A percentile compares a stretch with the other conserved stretches of the same genome.
Evolutionary conservation across 257 asterid genomes (phyloP).

Genomic region (Solanum boliviense): DNA sequence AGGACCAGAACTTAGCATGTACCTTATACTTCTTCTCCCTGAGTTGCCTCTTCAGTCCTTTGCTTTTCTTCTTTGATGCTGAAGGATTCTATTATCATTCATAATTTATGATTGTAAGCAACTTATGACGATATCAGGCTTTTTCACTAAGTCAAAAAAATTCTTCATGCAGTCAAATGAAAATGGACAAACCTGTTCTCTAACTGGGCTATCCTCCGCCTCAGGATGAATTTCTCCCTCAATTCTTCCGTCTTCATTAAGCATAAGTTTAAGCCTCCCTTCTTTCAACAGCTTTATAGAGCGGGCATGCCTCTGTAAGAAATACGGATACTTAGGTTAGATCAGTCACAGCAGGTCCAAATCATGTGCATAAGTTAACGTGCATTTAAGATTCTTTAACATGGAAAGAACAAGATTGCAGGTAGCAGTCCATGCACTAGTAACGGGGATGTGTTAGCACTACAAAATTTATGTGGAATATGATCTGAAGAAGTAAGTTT

Average conservation of each 20-base stretch:
- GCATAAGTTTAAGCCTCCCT: slow-evolving; percentile 87
- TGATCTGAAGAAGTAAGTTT: background rate
- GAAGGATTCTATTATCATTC: slow-evolving; percentile 14
- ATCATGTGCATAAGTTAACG: background rate
- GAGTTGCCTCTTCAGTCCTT: slow-evolving; percentile 31
- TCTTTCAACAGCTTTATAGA: slow-evolving; percentile 66
- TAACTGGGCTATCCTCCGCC: slow-evolving; percentile 8
- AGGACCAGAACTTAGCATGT: background rate
- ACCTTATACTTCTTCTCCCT: slow-evolving; percentile 44
- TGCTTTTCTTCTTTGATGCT: slow-evolving; percentile 33
- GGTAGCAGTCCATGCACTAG: background rate
- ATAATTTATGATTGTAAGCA: background rate
- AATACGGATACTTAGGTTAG: slow-evolving; percentile 4
- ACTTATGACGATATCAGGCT: background rate
- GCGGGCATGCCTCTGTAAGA: slow-evolving; percentile 74
- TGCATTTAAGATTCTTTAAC: background rate
- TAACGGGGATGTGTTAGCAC: background rate
- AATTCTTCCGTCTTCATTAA: slow-evolving; percentile 38
- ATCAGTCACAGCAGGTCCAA: background rate
- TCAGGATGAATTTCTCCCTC: slow-evolving; percentile 43
- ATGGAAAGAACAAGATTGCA: background rate
- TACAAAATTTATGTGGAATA: background rate
- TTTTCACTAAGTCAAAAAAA: background rate
- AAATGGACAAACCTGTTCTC: slow-evolving; percentile 26
- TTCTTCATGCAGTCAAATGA: background rate